Evolutionary conservation across 768 basidiomycete species (phyloP).

Genomic region (Pholiota molesta): DNA sequence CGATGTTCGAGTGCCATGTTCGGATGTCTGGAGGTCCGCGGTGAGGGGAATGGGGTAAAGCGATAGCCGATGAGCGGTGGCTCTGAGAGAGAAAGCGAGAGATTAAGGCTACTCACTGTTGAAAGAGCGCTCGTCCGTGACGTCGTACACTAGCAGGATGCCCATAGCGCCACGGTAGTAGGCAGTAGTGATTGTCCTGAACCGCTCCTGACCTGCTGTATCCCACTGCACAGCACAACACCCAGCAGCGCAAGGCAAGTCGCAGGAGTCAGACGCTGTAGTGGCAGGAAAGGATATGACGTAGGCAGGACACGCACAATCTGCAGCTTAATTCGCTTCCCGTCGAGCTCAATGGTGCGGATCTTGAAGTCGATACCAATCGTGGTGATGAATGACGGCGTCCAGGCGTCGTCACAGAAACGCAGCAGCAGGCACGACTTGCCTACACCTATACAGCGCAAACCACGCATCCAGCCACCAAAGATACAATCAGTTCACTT

Average conservation of each 20-base stretch:
- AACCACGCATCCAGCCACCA: conserved; percentile 9
- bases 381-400: conserved; percentile 98
- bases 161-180: conserved; percentile 99
- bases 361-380: conserved; percentile 99
- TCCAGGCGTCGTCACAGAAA: conserved; percentile 99
- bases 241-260: neutral
- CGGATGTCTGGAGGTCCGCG: conserved; percentile 74
- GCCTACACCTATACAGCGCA: conserved; percentile 72
- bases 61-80: neutral
- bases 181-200: conserved; percentile 97
- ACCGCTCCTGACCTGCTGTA: conserved; percentile 98
- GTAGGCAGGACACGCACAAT: conserved; percentile 63
- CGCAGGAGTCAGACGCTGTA: neutral
- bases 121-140: conserved; percentile 93
- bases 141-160: conserved; percentile 97
- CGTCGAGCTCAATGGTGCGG: conserved; percentile 96
- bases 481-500: conserved; percentile 2
- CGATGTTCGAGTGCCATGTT: conserved; percentile 97
- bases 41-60: neutral
- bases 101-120: conserved; percentile 60
- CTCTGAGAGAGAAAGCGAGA: neutral
- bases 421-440: conserved; percentile 95
- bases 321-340: conserved; percentile 98
- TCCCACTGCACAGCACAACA: conserved; percentile 73
- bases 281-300: neutral